Percentiles rank a stretch among this genome's conserved stretches.
Evolutionary conservation across 768 basidiomycete genomes (phyloP).

Genomic region (Gautieria morchelliformis): DNA sequence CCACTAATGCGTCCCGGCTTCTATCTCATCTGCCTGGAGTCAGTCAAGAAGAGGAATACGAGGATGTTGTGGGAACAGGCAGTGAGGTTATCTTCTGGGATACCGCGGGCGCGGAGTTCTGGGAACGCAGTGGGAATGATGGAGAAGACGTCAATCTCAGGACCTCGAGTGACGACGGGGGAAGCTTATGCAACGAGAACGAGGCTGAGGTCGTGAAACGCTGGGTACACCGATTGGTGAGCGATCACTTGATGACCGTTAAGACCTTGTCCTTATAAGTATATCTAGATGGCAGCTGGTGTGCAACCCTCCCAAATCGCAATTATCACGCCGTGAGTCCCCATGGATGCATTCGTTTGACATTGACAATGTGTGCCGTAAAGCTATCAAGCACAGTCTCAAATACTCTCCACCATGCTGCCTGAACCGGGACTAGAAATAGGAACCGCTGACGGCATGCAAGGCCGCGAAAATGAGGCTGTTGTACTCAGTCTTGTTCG

Average conservation of each 20-base stretch:
- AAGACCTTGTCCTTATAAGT: background rate
- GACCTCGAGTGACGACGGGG: constrained; percentile 51
- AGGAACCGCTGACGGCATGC: constrained; percentile 94
- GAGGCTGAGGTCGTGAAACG: constrained; percentile 78
- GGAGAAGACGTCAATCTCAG: constrained; percentile 23
- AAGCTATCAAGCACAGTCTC: constrained; percentile 92
- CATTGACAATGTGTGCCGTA: background rate
- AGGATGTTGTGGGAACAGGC: constrained; percentile 47
- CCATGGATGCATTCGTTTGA: background rate
- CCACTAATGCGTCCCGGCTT: constrained; percentile 61
- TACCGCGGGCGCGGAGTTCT: constrained; percentile 90
- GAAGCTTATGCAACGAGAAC: constrained; percentile 90
- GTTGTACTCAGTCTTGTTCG: constrained; percentile 88
- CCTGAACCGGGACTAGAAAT: constrained; percentile 55
- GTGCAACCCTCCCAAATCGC: constrained; percentile 68
- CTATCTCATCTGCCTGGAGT: constrained; percentile 60
- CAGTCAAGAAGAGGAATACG: constrained; percentile 52
- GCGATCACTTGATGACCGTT: constrained; percentile 14
- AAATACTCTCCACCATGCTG: constrained; percentile 68
- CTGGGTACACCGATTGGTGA: constrained; percentile 75
- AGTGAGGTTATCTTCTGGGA: constrained; percentile 89
- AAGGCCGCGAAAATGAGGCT: constrained; percentile 93
- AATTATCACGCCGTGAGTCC: constrained; percentile 70
- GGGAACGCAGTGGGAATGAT: constrained; percentile 57
- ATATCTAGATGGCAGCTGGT: constrained; percentile 44